Base-by-base conservation (phyloP, 1,284 basidiomycete species). In the Ustilago lituana region DNA sequence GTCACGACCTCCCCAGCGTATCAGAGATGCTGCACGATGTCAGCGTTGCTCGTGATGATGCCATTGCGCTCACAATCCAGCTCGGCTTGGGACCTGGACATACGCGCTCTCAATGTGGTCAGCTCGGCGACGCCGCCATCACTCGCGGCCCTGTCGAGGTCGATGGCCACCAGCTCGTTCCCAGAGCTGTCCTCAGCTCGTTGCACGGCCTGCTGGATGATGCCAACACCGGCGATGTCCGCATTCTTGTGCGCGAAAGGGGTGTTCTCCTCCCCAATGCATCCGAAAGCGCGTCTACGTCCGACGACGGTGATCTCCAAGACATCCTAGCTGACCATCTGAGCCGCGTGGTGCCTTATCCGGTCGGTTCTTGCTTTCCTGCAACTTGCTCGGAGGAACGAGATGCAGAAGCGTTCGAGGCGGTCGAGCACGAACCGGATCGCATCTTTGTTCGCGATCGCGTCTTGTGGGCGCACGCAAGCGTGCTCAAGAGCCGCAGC, bases 381-480 rank as follows among this genome's bases (percentile, higher is more conserved):
- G 5, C 17, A 15, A n/a, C 54, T 4, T 66, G 53, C 24, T 44
- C 49, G 11, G 47, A 66, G 0, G 32, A 14, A 2, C 33, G 46
- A 46, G 44, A 68, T 32, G 41, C 61, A 24, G 24, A 44, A 20
- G 24, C 52, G 24, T 2, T 57, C 44, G 29, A 40, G 29, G 38
- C 44, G 41, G 49, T 65, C 53, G 35, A 51, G n/a, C 41, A 52
- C 36, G 29, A 54, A 26, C 23, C 48, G 0, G 58, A 57, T 15
- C 57, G 57, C n/a, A 56, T 77, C 31, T 74, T 73, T 36, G 76
- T 79, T 2, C 70, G 79, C 17, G 78, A 80, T 33, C 75, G 79
- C 14, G 62, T 90, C 19, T 87, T 94, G 24, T 93, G 91, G 82
- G 91, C 91, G 0, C 91, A 93, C 81, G 88, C 89, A 2, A 63